Base-by-base conservation (phyloP, 345 rosid species). In the Eucalyptus melliodora region DNA sequence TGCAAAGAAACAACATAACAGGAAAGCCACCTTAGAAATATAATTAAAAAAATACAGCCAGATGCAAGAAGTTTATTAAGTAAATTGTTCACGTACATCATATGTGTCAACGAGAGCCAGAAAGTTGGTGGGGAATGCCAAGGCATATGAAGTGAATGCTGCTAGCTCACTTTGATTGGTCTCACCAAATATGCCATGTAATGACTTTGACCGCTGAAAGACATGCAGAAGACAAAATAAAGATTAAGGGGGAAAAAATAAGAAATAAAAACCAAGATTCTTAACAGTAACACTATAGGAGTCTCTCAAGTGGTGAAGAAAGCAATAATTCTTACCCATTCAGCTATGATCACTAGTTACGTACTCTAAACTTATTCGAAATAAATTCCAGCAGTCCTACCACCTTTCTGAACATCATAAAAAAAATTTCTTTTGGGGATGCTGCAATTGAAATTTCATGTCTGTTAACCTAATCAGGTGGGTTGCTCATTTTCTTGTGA, bases 151-250 rank as follows among this genome's bases (percentile, higher is more conserved):
- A 59, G 94, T 95, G 92, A 97, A 98, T 12, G 99, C 98, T 80
- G 99, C 97, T 47, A 98, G 96, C 93, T 98, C 99, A 42, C 99
- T 97, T 92, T 95, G 94, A 92, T 98, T 98, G 85, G 99, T 98
- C 94, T 97, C 97, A 40, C 97, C 95, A 89, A 96, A 95, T 86
- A 87, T 88, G 56, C 95, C 95, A 87, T 89, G 80, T 21, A 94
- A 91, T 44, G 96, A 88, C n/a, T 93, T 92, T 85, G 97, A 95
- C 92, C 95, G 89, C 98, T 97, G 94, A 90, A 87, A 89, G 92
- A 45, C 86, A 93, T 72, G 89, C 85, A 90, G 49, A 88, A 72
- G 87, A 44, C 45, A 87, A 89, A 47, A 88, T 19, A n/a, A 60
- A 59, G n/a, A 72, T 83, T 47, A 50, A 27, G 4, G 42, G 59